A percentile compares a stretch with the other conserved stretches of the same genome.
These are phyloP conservation scores for Picea sitchensis DNA, from an alignment of 75 land plant genomes.

Conservation along the genomic window DNA sequence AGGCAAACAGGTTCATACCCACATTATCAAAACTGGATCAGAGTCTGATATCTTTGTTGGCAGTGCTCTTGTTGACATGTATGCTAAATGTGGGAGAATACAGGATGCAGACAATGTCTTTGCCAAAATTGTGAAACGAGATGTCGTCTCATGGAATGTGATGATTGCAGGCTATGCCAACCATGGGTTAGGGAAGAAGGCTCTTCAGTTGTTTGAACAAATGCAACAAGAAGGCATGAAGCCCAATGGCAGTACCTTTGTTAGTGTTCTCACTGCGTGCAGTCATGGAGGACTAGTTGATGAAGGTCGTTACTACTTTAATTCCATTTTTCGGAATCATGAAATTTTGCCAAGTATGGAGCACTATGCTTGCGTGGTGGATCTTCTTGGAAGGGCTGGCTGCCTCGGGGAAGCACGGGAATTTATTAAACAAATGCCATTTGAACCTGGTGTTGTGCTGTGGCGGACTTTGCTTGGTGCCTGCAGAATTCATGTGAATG, in stretches of 20 bases:
- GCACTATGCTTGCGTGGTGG: constrained; percentile 16
- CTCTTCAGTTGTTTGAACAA: background rate
- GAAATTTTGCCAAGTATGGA: constrained; percentile 2
- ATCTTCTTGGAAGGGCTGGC: constrained; percentile 12
- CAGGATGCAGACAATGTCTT: background rate
- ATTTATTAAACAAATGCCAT: constrained; percentile 13
- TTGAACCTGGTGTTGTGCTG: constrained; percentile 3
- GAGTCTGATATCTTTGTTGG: background rate
- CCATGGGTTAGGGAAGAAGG: background rate
- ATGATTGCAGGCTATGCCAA: constrained; percentile 7
- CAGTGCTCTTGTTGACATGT: background rate
- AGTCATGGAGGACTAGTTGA: constrained; percentile 3
- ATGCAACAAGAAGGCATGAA: constrained; percentile 7
- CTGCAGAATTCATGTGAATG: background rate
- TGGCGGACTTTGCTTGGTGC: constrained; percentile 16
- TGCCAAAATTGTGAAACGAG: background rate
- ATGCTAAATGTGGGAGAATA: constrained; percentile 6
- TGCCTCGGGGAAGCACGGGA: constrained; percentile 12
- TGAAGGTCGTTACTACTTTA: constrained; percentile 1
- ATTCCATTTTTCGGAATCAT: background rate
- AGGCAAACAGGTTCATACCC: background rate
- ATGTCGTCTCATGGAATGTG: constrained; percentile 1
- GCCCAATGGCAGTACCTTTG: constrained; percentile 9
- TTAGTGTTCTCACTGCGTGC: constrained; percentile 13
- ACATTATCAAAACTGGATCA: background rate